Percentiles rank a stretch among this genome's conserved stretches.
These are phyloP conservation scores for Andrographis paniculata DNA, from an alignment of 305 asterid species.

Conservation along the genomic window DNA sequence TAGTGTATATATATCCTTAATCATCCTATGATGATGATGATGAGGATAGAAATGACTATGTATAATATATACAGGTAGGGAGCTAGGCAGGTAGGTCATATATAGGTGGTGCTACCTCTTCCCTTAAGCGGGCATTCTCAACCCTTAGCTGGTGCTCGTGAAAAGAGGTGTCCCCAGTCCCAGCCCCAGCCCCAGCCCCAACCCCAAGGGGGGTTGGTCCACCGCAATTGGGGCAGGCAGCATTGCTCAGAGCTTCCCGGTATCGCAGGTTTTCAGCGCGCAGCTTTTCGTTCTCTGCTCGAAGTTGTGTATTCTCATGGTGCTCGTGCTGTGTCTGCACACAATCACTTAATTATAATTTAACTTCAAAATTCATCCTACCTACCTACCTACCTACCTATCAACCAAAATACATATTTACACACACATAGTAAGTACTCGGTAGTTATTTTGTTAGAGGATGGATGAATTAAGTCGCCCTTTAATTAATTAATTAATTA, in stretches of 20 bases:
- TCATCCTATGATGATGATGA: not conserved
- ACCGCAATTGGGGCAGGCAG: constrained; percentile 37
- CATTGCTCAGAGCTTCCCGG: constrained; percentile 28
- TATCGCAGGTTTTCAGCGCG: constrained; percentile 33
- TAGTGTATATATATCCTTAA: not conserved
- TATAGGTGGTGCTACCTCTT: constrained; percentile 24
- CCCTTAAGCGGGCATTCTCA: constrained; percentile 32
- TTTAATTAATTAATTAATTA: too few relatives aligned
- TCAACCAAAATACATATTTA: not conserved
- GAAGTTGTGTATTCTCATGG: constrained; percentile 30
- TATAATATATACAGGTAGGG: not conserved
- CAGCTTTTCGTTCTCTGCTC: constrained; percentile 38
- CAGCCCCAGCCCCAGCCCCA: too few relatives aligned
- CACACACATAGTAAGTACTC: too few relatives aligned
- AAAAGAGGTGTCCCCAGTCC: constrained; percentile 21
- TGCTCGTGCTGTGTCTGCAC: constrained; percentile 39
- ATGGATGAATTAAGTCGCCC: too few relatives aligned
- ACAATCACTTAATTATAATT: not conserved
- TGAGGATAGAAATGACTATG: not conserved
- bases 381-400: not conserved
- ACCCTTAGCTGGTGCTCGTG: constrained; percentile 24
- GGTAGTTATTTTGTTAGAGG: too few relatives aligned
- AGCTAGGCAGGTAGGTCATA: not conserved
- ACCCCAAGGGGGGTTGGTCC: constrained; percentile 23
- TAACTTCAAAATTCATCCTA: not conserved